Base-by-base conservation (phyloP, 176 grass and related monocot species). In the Zoysia japonica region DNA sequence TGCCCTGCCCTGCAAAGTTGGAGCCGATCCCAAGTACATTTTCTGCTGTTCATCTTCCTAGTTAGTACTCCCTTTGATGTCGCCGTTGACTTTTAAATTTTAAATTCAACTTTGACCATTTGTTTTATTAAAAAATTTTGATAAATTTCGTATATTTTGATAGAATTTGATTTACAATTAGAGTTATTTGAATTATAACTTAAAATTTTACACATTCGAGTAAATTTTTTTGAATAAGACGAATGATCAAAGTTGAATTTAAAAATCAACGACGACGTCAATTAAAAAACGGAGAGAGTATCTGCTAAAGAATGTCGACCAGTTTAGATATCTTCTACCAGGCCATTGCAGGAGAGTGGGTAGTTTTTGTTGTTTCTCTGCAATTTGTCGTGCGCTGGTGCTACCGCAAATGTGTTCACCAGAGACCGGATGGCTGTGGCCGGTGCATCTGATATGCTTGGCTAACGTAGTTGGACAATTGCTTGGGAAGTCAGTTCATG, bases 291-390 rank as follows among this genome's bases (percentile, higher is more conserved):
- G n/a, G n/a, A n/a, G n/a, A n/a, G n/a, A n/a, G n/a, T 77, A 85
- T 78, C 45, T 98, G 13, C 86, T 98, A 47, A 78, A 87, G 79
- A 94, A 92, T 82, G 76, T 84, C 13, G 76, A 92, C 7, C 68
- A 65, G 70, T 92, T 85, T 74, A 90, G 78, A 62, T 96, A 93
- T 67, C 93, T 99, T 84, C 91, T 99, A 52, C 96, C 96, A 0
- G 96, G 96, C 11, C 74, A 99, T 79, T 99, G 96, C 81, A 96
- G 75, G 90, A 99, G 54, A 86, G 92, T 93, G 92, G 88, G 68
- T 99, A 92, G 73, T 35, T 49, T 77, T 70, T 82, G 11, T 52
- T 41, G 50, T 74, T 68, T 44, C 54, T 35, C 64, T 48, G 41
- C 67, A 64, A 16, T 57, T 75, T 87, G 79, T 8, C 78, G 85